Conservation (phyloP, 2,329 filamentous ascomycete species). For the Microascus cirrosus region DNA sequence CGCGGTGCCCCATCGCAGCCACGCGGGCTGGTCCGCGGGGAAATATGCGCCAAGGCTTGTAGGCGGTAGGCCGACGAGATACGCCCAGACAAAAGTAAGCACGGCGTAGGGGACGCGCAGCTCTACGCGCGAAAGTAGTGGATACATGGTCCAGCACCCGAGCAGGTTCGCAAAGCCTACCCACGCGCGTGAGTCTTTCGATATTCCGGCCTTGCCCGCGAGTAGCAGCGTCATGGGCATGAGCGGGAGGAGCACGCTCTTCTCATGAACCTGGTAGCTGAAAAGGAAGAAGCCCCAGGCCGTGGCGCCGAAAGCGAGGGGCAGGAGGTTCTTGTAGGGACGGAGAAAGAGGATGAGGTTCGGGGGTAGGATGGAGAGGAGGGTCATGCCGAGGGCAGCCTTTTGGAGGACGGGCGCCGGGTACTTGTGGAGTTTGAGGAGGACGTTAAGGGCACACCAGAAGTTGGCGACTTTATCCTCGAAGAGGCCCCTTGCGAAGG, state of each 20-base stretch:
- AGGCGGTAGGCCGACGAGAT: conserved; percentile 78
- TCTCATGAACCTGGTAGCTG: conserved; percentile 97
- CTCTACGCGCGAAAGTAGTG: conserved; percentile 75
- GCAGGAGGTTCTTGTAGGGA: conserved; percentile 66
- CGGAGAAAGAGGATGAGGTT: conserved; percentile 70
- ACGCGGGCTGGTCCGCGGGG: conserved; percentile 21
- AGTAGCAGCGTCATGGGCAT: conserved; percentile 88
- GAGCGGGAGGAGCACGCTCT: conserved; percentile 85
- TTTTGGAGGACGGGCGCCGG: conserved; percentile 62
- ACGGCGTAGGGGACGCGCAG: conserved; percentile 76
- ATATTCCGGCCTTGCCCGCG: conserved; percentile 65
- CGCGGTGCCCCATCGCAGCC: conserved; percentile 46
- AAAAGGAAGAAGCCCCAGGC: conserved; percentile 98
- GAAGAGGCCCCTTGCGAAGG: conserved; percentile 89
- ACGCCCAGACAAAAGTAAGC: conserved; percentile 80
- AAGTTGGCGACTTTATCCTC: conserved; percentile 99
- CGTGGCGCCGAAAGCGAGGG: conserved; percentile 68
- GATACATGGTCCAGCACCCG: conserved; percentile 88
- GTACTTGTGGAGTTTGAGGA: conserved; percentile 76
- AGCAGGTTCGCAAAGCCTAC: conserved; percentile 92
- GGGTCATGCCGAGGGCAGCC: conserved; percentile 62
- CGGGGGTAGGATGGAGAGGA: conserved; percentile 65
- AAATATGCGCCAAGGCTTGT: conserved; percentile 60
- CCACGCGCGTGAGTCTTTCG: conserved; percentile 71
- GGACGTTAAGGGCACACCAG: conserved; percentile 86